Conservation (phyloP, 495 filamentous ascomycete genomes). For the Neurospora terricola region DNA sequence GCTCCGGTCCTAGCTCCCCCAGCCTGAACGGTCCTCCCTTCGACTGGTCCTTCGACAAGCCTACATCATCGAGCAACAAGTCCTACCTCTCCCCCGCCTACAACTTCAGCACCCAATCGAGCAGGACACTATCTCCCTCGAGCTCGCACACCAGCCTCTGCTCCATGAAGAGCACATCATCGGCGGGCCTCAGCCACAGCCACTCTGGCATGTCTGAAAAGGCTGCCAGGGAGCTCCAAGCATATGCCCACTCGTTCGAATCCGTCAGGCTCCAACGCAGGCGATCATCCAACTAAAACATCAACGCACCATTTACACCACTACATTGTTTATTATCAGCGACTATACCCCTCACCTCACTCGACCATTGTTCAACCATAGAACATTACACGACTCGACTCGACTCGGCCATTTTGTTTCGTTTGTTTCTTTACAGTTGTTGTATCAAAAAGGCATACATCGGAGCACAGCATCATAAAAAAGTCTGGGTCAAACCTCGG, state of each 20-base stretch:
- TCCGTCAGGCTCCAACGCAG: constrained; percentile 51
- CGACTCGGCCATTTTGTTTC: constrained; percentile 12
- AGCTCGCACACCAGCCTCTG: constrained; percentile 78
- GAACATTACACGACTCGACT: constrained; percentile 21
- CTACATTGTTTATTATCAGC: constrained; percentile 10
- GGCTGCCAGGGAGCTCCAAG: constrained; percentile 67
- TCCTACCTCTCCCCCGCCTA: constrained; percentile 64
- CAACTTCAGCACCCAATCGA: constrained; percentile 39
- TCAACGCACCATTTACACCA: background rate
- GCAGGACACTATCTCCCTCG: constrained; percentile 56
- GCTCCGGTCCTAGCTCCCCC: constrained; percentile 46
- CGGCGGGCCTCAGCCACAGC: constrained; percentile 39
- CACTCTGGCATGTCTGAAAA: constrained; percentile 58
- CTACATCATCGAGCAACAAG: constrained; percentile 28
- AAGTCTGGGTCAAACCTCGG: constrained; percentile 15
- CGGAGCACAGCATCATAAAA: constrained; percentile 45
- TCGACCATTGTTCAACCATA: constrained; percentile 10
- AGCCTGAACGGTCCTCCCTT: constrained; percentile 36
- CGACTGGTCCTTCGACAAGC: constrained; percentile 31
- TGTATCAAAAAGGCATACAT: constrained; percentile 43
- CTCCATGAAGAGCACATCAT: constrained; percentile 59
- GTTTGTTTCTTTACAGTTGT: constrained; percentile 30
- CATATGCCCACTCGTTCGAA: constrained; percentile 83
- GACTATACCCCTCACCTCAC: constrained; percentile 29
- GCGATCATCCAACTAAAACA: constrained; percentile 32